Conservation (phyloP, 2,329 filamentous ascomycete species). For the Botrytis elliptica region DNA sequence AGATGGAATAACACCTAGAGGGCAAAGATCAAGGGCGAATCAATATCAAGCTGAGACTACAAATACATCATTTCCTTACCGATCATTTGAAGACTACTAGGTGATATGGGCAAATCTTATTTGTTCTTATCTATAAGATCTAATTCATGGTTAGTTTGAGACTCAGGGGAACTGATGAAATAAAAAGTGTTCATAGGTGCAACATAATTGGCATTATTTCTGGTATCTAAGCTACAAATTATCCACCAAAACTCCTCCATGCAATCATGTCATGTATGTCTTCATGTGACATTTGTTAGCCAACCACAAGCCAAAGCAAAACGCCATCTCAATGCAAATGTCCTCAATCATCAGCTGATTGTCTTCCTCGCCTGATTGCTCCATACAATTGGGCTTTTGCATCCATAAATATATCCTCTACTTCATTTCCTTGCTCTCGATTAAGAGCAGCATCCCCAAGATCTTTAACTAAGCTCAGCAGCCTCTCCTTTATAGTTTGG, state of each 20-base stretch:
- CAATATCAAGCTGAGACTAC: neutral
- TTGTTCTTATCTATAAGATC: neutral
- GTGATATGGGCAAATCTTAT: neutral
- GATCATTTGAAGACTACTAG: neutral
- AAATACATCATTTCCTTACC: neutral
- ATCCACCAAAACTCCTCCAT: constrained; percentile 15
- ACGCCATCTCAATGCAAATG: constrained; percentile 31
- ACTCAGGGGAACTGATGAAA: too few species aligned
- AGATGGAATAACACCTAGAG: too few species aligned
- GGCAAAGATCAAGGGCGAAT: neutral
- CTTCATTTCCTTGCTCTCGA: constrained; percentile 62
- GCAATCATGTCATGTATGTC: constrained; percentile 12
- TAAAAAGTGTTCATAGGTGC: neutral
- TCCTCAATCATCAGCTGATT: constrained; percentile 17
- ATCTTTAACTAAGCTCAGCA: constrained; percentile 58
- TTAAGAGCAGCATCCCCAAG: constrained; percentile 60
- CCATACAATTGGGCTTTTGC: constrained; percentile 72
- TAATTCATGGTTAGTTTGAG: too few species aligned
- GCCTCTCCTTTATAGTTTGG: constrained; percentile 51
- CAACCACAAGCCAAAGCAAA: constrained; percentile 19
- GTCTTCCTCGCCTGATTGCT: constrained; percentile 59
- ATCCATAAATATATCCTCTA: constrained; percentile 79
- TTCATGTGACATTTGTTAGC: constrained; percentile 8
- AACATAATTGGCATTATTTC: constrained; percentile 1
- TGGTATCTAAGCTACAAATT: constrained; percentile 17